Base-by-base conservation (phyloP, 108 stramenopile genomes). In the Parmales sp. region DNA sequence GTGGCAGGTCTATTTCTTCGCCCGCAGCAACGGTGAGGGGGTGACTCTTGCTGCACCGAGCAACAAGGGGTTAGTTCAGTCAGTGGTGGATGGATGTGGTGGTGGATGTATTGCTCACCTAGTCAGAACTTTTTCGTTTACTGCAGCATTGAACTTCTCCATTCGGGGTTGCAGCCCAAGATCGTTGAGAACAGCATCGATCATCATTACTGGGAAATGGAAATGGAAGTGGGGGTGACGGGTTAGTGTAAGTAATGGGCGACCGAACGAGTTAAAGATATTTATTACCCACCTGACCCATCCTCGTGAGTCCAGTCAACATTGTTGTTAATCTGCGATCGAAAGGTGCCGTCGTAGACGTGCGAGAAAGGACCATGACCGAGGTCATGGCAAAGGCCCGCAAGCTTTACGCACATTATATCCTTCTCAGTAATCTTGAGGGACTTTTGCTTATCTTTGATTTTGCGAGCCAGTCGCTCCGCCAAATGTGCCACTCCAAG, bases 301-400 rank as follows among this genome's bases (percentile, higher is more conserved):
- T 50, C 37, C 26, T 60, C 65, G 16, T 68, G 63, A 51, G 76
- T 64, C 25, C 63, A 18, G 39, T 13, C 16, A 16, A 16, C 43
- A 13, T 16, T 16, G 16, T 66, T 51, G 39, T 67, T 39, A 19
- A 80, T 37, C 44, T 77, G 68, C 3, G 37, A 65, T 22, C 60
- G 65, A 34, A 84, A 80, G 22, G 63, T 63, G 28, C 80, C 81
- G 54, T 87, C 88, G 71, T 74, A 97, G 2, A 90, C 39, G 78
- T 97, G 95, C 13, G 79, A 81, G 74, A 73, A 95, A 0, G 91
- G 89, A 23, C 95, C 95, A 63, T 78, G 77, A 0, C 64, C 93
- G 38, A 90, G 68, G 69, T 97, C 95, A 75, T 97, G 95, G 25
- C 84, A 66, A 60, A 95, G 70, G 1, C 92, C 95, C 5, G 95